Evolutionary conservation across 2,329 filamentous ascomycete genomes (phyloP), one percentile per base, ranked within the genome.

Genomic region (Teratosphaeria gauchensis): DNA sequence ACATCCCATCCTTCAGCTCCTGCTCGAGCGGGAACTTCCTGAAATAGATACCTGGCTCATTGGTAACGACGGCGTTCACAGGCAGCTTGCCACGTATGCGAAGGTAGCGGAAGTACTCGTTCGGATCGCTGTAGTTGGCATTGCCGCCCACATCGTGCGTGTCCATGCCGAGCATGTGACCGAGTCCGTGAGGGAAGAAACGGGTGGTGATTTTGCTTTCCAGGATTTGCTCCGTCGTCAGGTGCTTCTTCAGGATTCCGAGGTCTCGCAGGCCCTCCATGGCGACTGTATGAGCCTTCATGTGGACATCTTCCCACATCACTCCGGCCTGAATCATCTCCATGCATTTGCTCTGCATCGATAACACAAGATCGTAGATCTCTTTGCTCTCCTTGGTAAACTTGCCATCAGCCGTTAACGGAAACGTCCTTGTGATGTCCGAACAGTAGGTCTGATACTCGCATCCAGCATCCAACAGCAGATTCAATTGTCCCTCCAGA

Each of bases 21-120:
- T 83, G 82, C 74, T 90, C 82, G 60, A 92, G 82, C 63, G 89
- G 90, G 57, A 84, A 86, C 38, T 81, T 79, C 71, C 85, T 87
- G 74, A 92, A 92, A 73, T 92, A 92, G 46, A 86, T 85, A 21
- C 94, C 94, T 12, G 94, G 94, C 77, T 99, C 94, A 46, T 97
- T 92, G 0, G 94, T 99, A 56, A 99, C 86, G 28, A 99, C 90
- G 55, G 87, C 87, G 7, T 88, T 87, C 11, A 63, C 67, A 14
- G 67, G 68, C 57, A 72, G 28, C 16, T 56, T 63, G 12, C 70
- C 70, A 56, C 94, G 80, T 46, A 95, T 86, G 52, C 94, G 81
- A 61, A 99, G 77, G 70, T 96, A 97, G 56, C 84, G 82, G 76
- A 96, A 97, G 81, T 96, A 84, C 38, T 83, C 78, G 71, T 99